Evolutionary conservation across 805 yeast species (phyloP), one percentile per base, ranked within the genome.

Genomic region (Kodamaea kaohsiungensis): DNA sequence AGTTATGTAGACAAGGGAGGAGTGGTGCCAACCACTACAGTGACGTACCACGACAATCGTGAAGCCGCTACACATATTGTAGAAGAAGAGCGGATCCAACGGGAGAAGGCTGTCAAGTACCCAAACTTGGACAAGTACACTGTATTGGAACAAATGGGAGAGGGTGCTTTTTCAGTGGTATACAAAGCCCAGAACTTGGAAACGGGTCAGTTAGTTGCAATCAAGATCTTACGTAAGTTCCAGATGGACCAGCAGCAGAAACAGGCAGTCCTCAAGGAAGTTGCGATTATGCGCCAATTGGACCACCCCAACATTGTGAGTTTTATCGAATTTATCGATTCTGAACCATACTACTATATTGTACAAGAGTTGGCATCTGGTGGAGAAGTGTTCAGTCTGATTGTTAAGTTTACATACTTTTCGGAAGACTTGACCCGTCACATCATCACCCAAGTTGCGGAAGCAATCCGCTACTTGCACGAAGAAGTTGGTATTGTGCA

Each of bases 81-180:
- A 13, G 74, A 71, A 54, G 71, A 73, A 59, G 77, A 72, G 56
- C 62, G 63, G 7, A 10, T 62, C 35, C 66, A 67, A 53, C 62
- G 61, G 22, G 64, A 56, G 52, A 60, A 59, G 37, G 51, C 57
- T n/a, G 54, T 56, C 17, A 62, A 65, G 51, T 76, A 71, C 45
- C 78, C 79, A 2, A 66, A 66, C 49, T 65, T 76, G 52, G 72
- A 76, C 15, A 65, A 73, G 54, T 83, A 82, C 64, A 65, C 73
- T 46, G 68, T 83, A 27, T 53, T 73, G 51, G 80, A 77, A 19
- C 76, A 78, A 48, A 79, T 89, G 57, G 96, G 96, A 7, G 95
- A 89, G 67, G 96, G 96, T 22, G 92, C 96, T 0, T 89, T 89
- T 60, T 87, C 92, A 2, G 79, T 83, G 30, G 96, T 89, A 15